Evolutionary conservation across 176 grass and related monocot genomes (phyloP), one percentile per base, ranked within the genome.

Genomic region (Cenchrus fungigraminus): DNA sequence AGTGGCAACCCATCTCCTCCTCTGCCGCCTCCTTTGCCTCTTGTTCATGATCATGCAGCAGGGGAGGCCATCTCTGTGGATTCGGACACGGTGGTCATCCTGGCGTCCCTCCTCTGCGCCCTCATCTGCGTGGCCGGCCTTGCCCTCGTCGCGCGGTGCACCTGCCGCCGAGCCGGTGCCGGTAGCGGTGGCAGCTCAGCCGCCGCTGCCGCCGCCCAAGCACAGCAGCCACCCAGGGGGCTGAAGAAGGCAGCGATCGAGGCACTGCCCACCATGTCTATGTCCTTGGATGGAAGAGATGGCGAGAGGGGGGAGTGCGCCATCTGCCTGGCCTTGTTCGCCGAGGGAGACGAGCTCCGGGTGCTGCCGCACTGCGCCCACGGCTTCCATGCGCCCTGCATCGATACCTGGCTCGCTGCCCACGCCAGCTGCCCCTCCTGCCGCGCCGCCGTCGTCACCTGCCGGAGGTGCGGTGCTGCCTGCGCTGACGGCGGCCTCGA

Each of bases 71-170:
- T 92, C 55, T 65, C 93, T 11, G 82, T 92, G 50, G 90, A 95
- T 85, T 90, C 93, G 0, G 82, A 95, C 90, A 88, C 86, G 77
- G 87, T 92, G 50, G 87, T 95, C 16, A 90, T 95, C 85, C 90
- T 95, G 4, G 85, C 93, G 15, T 73, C 90, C 66, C 90, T 92
- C 60, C 79, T 92, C 43, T 92, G 90, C 40, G 92, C 93, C 8
- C 82, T 92, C 66, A 83, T 95, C 74, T 90, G 93, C 25, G 77
- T 95, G 12, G 85, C 86, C 12, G 93, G 90, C 50, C 93, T 95
- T 51, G 88, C 90, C 43, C 87, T 92, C 45, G 78, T 95, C 12
- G 87, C 88, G 11, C 87, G 93, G 8, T 95, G 93, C 10, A 79
- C 92, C 61, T 95, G 90, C 71, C 76, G 51, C 8, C 45, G 43